phyloP scores from a whole-genome alignment of 768 basidiomycete species.

The Tulasnella sp. region DNA sequence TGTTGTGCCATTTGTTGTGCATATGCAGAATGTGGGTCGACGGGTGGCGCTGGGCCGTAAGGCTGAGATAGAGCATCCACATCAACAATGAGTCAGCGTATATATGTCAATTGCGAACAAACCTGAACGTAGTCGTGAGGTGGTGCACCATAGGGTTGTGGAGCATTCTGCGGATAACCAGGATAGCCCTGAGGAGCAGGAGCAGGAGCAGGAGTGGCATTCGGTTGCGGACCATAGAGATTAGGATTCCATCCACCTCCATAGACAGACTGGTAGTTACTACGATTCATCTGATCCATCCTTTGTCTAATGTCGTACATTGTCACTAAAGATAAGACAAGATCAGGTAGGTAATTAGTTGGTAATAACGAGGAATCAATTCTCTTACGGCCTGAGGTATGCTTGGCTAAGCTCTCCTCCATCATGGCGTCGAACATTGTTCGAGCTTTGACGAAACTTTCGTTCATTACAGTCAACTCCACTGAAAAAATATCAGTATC shows the following conservation, averaged over 20 bases:
- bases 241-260: conserved; percentile 36
- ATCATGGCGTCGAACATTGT: conserved; percentile 89
- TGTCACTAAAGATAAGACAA: too few relatives aligned
- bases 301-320: conserved; percentile 9
- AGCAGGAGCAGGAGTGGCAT: conserved; percentile 22
- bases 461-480: conserved; percentile 88
- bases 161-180: conserved; percentile 26
- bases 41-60: conserved; percentile 15
- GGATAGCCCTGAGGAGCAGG: conserved; percentile 21
- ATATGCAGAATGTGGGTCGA: conserved; percentile 19
- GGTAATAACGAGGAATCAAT: background rate
- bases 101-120: background rate
- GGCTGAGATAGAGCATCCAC: conserved; percentile 16
- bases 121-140: conserved; percentile 17
- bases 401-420: conserved; percentile 73
- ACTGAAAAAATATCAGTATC: conserved; percentile 34
- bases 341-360: conserved; percentile 13
- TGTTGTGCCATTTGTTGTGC: conserved; percentile 23
- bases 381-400: conserved; percentile 41
- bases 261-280: background rate
- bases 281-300: background rate
- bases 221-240: conserved; percentile 30
- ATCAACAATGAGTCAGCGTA: background rate
- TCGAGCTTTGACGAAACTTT: conserved; percentile 78
- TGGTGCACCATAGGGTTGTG: conserved; percentile 22